phyloP scores from a whole-genome alignment of 257 asterid species.

The Echites panduratus region DNA sequence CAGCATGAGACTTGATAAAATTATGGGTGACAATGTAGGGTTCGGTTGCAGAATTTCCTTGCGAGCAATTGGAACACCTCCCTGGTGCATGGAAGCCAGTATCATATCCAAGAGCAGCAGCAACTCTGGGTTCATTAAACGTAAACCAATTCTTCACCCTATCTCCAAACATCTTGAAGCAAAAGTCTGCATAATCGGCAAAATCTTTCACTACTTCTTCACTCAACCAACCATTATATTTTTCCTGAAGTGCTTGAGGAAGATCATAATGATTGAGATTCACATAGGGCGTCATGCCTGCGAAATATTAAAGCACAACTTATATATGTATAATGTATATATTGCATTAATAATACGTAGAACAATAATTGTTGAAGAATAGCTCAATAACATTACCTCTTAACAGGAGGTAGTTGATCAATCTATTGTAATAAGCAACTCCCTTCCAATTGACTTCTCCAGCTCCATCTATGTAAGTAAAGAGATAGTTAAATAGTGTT shows the following conservation, averaged over 20 bases:
- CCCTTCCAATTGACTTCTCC: constrained; percentile 75
- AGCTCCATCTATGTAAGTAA: constrained; percentile 56
- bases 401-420: constrained; percentile 71
- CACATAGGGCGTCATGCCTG: constrained; percentile 83
- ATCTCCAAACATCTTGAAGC: constrained; percentile 88
- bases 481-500: not conserved
- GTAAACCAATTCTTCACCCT: constrained; percentile 88
- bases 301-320: not conserved
- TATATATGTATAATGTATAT: too few species aligned
- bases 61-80: constrained; percentile 72
- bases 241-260: constrained; percentile 45
- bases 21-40: constrained; percentile 84
- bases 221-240: too few species aligned
- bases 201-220: constrained; percentile 34
- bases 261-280: constrained; percentile 89
- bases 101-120: constrained; percentile 78
- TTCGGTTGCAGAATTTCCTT: constrained; percentile 77
- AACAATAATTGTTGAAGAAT: too few species aligned
- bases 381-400: constrained; percentile 35
- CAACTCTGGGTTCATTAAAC: constrained; percentile 77
- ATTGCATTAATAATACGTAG: too few species aligned
- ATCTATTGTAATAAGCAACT: constrained; percentile 70
- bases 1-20: constrained; percentile 58
- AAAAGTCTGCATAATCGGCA: constrained; percentile 85
- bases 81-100: constrained; percentile 77